Evolutionary conservation across 257 asterid species (phyloP).

Genomic region (Ligustrum vulgare): DNA sequence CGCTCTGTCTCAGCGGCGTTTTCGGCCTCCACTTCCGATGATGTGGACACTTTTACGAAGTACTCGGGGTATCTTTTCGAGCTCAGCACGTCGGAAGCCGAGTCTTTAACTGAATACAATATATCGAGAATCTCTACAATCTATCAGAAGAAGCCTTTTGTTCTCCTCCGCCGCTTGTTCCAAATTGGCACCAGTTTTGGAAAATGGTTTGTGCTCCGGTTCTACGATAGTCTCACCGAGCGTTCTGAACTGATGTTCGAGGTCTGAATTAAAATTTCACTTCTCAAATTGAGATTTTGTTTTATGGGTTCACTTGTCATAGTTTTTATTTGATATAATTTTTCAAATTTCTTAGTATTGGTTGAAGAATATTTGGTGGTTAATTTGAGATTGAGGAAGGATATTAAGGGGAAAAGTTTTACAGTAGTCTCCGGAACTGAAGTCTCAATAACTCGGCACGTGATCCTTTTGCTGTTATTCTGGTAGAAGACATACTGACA

Average conservation of each 20-base stretch:
- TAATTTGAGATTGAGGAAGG: not conserved
- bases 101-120: conserved; percentile 62
- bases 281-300: not conserved
- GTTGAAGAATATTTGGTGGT: not conserved
- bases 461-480: not conserved
- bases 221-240: conserved; percentile 59
- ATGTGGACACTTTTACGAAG: conserved; percentile 75
- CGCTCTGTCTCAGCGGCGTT: conserved; percentile 29
- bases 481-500: not conserved
- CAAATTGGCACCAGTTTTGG: conserved; percentile 79
- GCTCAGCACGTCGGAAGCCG: conserved; percentile 74
- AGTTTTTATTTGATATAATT: not conserved
- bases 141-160: conserved; percentile 73
- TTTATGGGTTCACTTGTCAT: not conserved
- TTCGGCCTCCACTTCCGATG: conserved; percentile 26
- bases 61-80: conserved; percentile 81
- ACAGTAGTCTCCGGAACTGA: not conserved
- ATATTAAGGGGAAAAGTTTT: not conserved
- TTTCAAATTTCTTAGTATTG: not conserved
- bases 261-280: conserved; percentile 37
- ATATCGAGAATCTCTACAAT: conserved; percentile 51
- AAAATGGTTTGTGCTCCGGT: conserved; percentile 89
- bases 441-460: not conserved
- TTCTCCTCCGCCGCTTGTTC: conserved; percentile 73
- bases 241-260: conserved; percentile 79